A percentile compares a stretch with the other conserved stretches of the same genome.
Evolutionary conservation across 2,329 filamentous ascomycete species (phyloP).

Genomic region (Thielaviopsis euricoi): DNA sequence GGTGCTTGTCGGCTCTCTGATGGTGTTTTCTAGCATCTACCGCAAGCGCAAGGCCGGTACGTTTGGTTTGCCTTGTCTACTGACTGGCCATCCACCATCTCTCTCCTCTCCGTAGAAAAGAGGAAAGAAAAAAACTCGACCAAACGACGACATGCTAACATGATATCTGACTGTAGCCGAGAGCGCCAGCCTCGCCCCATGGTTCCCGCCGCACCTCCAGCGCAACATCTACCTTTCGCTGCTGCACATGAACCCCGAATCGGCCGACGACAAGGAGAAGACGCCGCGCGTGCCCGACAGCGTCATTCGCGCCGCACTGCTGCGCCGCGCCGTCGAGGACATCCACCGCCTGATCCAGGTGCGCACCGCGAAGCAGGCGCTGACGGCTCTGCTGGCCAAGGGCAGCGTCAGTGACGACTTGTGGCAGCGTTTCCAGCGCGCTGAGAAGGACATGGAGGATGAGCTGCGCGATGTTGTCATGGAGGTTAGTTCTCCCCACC

Average conservation of each 20-base stretch:
- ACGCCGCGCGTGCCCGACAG: conserved; percentile 59
- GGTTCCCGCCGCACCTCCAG: conserved; percentile 83
- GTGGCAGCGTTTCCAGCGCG: conserved; percentile 79
- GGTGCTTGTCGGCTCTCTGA: conserved; percentile 73
- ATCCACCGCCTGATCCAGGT: conserved; percentile 84
- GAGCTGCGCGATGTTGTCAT: conserved; percentile 86
- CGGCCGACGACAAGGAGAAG: conserved; percentile 56
- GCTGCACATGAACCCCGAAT: conserved; percentile 55
- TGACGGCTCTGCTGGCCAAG: conserved; percentile 66
- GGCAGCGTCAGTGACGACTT: conserved; percentile 92
- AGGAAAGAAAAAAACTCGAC: too few species aligned
- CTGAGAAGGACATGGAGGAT: conserved; percentile 95
- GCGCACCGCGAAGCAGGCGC: conserved; percentile 72
- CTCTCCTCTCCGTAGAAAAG: too few species aligned
- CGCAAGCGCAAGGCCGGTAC: conserved; percentile 75
- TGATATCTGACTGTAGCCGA: conserved; percentile 33
- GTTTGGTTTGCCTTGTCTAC: conserved; percentile 19
- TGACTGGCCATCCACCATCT: too few species aligned
- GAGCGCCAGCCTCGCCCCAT: conserved; percentile 74
- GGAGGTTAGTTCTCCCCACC: conserved; percentile 43
- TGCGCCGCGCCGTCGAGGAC: conserved; percentile 81
- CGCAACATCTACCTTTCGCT: conserved; percentile 91
- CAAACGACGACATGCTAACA: conserved; percentile 11
- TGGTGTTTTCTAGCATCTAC: conserved; percentile 85
- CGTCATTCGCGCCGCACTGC: conserved; percentile 70